These are phyloP conservation scores for Collybiopsis luxurians DNA, from an alignment of 768 basidiomycete species.

Conservation along the genomic window DNA sequence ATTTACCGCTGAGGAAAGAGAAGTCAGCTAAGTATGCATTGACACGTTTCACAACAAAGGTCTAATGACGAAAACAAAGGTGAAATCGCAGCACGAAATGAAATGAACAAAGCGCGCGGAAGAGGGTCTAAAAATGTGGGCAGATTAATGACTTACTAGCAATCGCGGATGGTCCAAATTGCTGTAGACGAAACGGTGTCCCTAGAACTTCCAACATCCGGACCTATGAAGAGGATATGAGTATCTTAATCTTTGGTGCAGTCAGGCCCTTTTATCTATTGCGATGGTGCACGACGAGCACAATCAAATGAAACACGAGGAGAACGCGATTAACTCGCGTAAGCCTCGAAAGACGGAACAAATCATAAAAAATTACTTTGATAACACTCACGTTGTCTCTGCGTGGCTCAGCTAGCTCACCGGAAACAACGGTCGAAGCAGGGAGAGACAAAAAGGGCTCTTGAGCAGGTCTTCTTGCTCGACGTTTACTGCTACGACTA, in stretches of 20 bases:
- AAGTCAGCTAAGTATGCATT: background rate
- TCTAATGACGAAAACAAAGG: too few relatives aligned
- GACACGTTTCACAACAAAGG: background rate
- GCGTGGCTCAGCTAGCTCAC: background rate
- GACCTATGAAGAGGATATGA: slow-evolving; percentile 1
- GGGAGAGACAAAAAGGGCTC: background rate
- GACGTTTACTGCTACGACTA: background rate
- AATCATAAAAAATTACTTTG: background rate
- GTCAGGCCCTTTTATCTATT: background rate
- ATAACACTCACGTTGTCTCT: slow-evolving; percentile 6
- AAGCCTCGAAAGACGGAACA: background rate
- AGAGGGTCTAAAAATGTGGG: too few relatives aligned
- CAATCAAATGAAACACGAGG: slow-evolving; percentile 5
- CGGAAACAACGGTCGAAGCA: background rate
- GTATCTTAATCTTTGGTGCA: too few relatives aligned
- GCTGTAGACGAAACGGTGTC: background rate
- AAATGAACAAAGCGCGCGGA: background rate
- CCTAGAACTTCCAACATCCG: background rate
- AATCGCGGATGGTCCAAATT: background rate
- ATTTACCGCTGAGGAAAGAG: background rate
- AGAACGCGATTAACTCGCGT: slow-evolving; percentile 1
- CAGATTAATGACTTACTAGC: background rate
- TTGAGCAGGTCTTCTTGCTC: background rate
- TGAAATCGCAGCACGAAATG: background rate
- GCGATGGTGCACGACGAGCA: background rate